Evolutionary conservation across 2,329 filamentous ascomycete genomes (phyloP).

Genomic region (Colletotrichum somersetense): DNA sequence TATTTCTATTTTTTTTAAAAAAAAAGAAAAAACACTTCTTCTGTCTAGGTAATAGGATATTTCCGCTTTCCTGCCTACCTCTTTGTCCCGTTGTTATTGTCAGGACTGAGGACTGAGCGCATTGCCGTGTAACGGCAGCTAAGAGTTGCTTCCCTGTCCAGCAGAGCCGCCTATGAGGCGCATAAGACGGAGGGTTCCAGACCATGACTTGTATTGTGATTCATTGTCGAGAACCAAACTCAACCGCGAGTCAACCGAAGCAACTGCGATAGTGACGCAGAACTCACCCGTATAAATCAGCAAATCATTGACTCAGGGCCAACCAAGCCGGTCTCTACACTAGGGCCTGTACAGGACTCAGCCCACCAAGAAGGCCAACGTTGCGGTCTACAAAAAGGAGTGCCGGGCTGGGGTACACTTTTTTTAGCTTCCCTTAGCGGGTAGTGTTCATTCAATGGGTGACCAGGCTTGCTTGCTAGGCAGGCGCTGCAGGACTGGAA

Average conservation of each 20-base stretch:
- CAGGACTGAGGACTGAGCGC: background rate
- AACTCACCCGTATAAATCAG: background rate
- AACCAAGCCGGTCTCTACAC: constrained; percentile 4
- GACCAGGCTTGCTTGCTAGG: background rate
- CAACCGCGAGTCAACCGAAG: background rate
- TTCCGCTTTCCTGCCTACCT: background rate
- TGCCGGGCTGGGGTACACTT: constrained; percentile 33
- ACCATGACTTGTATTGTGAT: background rate
- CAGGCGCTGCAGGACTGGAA: background rate
- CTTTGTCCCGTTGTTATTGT: background rate
- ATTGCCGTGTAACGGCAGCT: background rate
- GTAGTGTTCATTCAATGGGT: background rate
- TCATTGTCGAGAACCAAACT: background rate
- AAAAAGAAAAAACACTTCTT: no score
- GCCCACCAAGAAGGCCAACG: constrained; percentile 12
- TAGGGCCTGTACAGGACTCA: background rate
- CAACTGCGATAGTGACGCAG: background rate
- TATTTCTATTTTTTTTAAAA: background rate
- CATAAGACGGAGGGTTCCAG: background rate
- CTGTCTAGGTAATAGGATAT: background rate
- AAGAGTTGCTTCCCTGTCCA: background rate
- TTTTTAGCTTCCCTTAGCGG: constrained; percentile 1
- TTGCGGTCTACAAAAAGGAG: background rate
- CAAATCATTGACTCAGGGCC: background rate
- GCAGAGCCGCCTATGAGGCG: background rate